Base-by-base conservation (phyloP, 2,329 filamentous ascomycete genomes). In the Colletotrichum sansevieriae region DNA sequence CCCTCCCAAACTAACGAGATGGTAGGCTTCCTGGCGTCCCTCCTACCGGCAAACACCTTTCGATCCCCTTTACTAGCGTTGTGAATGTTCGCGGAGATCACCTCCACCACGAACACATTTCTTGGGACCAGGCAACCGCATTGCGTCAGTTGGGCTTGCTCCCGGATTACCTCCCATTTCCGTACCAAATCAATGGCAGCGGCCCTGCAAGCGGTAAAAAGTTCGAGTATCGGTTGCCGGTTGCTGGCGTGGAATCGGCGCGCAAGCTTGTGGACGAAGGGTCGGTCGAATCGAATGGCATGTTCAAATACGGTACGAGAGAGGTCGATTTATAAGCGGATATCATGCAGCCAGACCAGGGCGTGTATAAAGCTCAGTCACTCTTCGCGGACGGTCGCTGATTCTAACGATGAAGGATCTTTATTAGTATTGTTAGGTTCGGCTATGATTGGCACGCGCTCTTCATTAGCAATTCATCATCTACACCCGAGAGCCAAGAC, bases 41-140 rank as follows among this genome's bases (percentile, higher is more conserved):
- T 2, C 84, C 87, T 0, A 90, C 89, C 0, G 79, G 82, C 39
- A 81, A 80, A 57, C 79, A 81, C 4, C 82, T 90, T 11, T 82
- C 87, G 44, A 82, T 92, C 11, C 86, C 89, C 0, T 84, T 91
- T 55, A 90, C 88, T 0, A 85, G 85, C 2, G 82, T 92, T 2
- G 88, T 92, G 0, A 88, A 88, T 37, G 82, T 92, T 57, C 83
- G 89, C 0, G 90, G 89, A 0, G 89, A 91, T 61, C 82, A 87
- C 2, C 76, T 92, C 1, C 90, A 87, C 67, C 88, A 91, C 64
- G 90, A 92, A 73, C 89, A 91, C 70, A 89, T 92, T 12, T 83
- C 85, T 10, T 92, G 90, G 90, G 90, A 92, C 64, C 89, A 92
- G 73, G 88, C 83, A 0, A 91, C 87, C 0, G 87, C 87, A 9